phyloP scores from a whole-genome alignment of 305 asterid genomes.

The Plantago coronopus region DNA sequence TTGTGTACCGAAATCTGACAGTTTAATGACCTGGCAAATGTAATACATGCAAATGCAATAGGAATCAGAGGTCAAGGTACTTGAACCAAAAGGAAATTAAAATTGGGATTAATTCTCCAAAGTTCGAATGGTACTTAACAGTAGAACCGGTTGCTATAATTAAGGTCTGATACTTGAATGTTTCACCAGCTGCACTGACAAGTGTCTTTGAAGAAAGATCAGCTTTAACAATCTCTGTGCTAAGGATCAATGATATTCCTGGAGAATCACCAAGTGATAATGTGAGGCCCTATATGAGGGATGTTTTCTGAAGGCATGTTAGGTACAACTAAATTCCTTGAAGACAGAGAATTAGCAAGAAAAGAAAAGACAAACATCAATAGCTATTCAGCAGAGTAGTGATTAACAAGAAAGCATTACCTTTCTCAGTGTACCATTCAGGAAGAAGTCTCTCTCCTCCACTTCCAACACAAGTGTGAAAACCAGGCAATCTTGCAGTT shows the following conservation, averaged over 20 bases:
- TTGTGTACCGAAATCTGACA: slow-evolving; percentile 79
- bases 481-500: slow-evolving; percentile 94
- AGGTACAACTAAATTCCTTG: slow-evolving; percentile 12
- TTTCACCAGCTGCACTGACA: slow-evolving; percentile 63
- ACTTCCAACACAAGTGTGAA: slow-evolving; percentile 94
- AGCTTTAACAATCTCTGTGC: slow-evolving; percentile 81
- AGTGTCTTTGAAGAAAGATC: slow-evolving; percentile 85
- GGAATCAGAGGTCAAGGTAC: neutral
- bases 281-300: slow-evolving; percentile 6
- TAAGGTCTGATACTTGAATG: slow-evolving; percentile 54
- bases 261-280: slow-evolving; percentile 30
- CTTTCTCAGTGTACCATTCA: slow-evolving; percentile 96
- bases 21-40: slow-evolving; percentile 54
- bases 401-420: slow-evolving; percentile 28
- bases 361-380: no score
- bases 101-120: slow-evolving; percentile 8
- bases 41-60: slow-evolving; percentile 23
- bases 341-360: neutral
- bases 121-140: slow-evolving; percentile 49
- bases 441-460: slow-evolving; percentile 97
- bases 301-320: slow-evolving; percentile 7
- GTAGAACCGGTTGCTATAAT: slow-evolving; percentile 86
- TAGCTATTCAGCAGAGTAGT: slow-evolving; percentile 6
- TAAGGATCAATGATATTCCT: slow-evolving; percentile 84
- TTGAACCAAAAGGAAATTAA: slow-evolving; percentile 7